These are phyloP conservation scores for Aegilops bicornis DNA, from an alignment of 176 grass and related monocot species.

Conservation along the genomic window DNA sequence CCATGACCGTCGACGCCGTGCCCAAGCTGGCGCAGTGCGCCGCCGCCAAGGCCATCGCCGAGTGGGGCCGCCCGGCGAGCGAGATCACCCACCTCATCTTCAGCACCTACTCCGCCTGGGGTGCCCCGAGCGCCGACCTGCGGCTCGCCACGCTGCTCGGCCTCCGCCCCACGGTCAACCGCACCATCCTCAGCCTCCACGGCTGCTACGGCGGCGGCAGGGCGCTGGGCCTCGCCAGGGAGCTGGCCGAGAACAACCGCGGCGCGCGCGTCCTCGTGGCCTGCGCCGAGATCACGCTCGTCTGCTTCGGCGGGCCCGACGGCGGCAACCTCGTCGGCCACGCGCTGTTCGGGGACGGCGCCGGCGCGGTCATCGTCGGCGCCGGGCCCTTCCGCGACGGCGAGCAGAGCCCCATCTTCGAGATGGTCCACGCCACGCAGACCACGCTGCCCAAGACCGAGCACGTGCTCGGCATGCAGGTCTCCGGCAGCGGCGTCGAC, in stretches of 20 bases:
- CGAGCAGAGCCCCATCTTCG: conserved; percentile 39
- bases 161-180: conserved; percentile 24
- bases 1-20: conserved; percentile 30
- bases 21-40: conserved; percentile 44
- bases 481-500: conserved; percentile 29
- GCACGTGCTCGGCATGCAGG: conserved; percentile 37
- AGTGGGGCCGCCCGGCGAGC: conserved; percentile 52
- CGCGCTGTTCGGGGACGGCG: conserved; percentile 47
- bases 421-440: conserved; percentile 47
- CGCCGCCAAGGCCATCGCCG: conserved; percentile 39
- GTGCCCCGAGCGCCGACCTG: conserved; percentile 38
- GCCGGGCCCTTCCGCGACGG: conserved; percentile 24
- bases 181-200: conserved; percentile 33
- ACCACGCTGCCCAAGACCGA: conserved; percentile 35
- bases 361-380: conserved; percentile 30
- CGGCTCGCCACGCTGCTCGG: conserved; percentile 35
- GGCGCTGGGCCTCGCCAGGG: conserved; percentile 50
- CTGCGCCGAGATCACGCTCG: conserved; percentile 41
- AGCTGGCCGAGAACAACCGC: conserved; percentile 59
- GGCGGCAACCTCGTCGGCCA: conserved; percentile 43
- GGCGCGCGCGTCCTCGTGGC: conserved; percentile 42
- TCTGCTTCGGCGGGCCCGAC: conserved; percentile 36
- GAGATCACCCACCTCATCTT: conserved; percentile 61
- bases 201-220: conserved; percentile 38
- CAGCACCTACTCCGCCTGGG: conserved; percentile 42